Evolutionary conservation across 164 flowering plant genomes (phyloP), one percentile per base, ranked within the genome.

Genomic region (Magnolia sinica): DNA sequence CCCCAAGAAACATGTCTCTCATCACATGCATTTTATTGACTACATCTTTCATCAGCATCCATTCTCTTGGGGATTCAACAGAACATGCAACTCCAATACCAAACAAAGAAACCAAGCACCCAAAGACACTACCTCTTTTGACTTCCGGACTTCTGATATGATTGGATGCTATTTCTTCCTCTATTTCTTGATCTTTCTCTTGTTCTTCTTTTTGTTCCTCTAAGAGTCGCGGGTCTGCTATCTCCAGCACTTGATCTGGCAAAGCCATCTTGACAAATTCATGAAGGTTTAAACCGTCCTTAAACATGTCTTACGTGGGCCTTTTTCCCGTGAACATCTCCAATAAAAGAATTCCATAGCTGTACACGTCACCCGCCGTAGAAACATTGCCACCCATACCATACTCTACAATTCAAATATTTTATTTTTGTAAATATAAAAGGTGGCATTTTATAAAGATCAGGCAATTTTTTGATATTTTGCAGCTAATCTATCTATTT

Each of bases 21-120:
- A 70, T 50, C 24, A 29, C 4, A 4, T 69, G 77, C 37, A 77
- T 19, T 19, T 80, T 74, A 0, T 7, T 37, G 8, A 75, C 64
- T 1, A 74, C 83, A 64, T 77, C 78, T 11, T 52, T 45, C 58
- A 79, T 76, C 18, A 67, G 64, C 78, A 79, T 76, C 59, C 78
- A 71, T 1, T 76, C 78, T 16, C 61, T 64, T 14, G 77, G 80
- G 13, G 27, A 22, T 50, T 74, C 83, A 6, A 3, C 55, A 3
- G 78, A 77, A 50, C 83, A 81, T 11, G 76, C 27, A 8, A 71
- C 64, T 14, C 80, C 80, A 8, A 78, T 27, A 22, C 31, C 13
- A 4, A 74, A 9, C 1, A 68, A 19, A 1, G 63, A 73, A 68
- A 37, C 37, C 23, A 68, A 37, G 59, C 76, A 58, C 1, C 67